Percentiles rank a stretch among this genome's conserved stretches.
Evolutionary conservation across 768 basidiomycete species (phyloP).

Genomic region (Sporobolomyces pararoseus): DNA sequence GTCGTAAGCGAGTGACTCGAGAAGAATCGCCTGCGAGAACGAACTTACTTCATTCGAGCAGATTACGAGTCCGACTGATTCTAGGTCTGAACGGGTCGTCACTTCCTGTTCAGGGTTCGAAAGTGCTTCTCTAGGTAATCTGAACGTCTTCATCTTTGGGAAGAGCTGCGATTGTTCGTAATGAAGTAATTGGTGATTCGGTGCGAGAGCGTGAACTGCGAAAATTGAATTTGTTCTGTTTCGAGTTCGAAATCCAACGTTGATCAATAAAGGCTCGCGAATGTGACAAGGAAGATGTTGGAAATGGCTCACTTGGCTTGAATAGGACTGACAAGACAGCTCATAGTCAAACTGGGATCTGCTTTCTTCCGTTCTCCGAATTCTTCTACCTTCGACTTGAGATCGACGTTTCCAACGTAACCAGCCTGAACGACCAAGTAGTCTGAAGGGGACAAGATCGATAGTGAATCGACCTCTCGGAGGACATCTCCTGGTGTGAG

Average conservation of each 20-base stretch:
- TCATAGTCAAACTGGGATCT: conserved; percentile 95
- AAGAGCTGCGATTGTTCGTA: conserved; percentile 72
- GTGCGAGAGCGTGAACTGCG: conserved; percentile 69
- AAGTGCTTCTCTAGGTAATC: conserved; percentile 74
- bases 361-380: conserved; percentile 67
- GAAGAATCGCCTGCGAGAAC: conserved; percentile 20
- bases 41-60: conserved; percentile 79
- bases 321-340: conserved; percentile 35
- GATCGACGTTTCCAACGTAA: conserved; percentile 84
- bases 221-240: conserved; percentile 42
- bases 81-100: conserved; percentile 80
- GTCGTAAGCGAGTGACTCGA: neutral
- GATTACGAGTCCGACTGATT: conserved; percentile 84
- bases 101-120: conserved; percentile 65
- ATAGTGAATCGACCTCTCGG: conserved; percentile 88
- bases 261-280: no score
- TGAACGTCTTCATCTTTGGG: conserved; percentile 61
- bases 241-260: conserved; percentile 33
- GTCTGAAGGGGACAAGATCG: conserved; percentile 74
- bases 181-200: conserved; percentile 75
- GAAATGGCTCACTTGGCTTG: conserved; percentile 34
- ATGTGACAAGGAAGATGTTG: no score
- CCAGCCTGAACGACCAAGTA: conserved; percentile 88
- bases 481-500: conserved; percentile 86
- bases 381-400: conserved; percentile 54